Base-by-base conservation (phyloP, 1,284 basidiomycete genomes). In the Takashimella koratensis region DNA sequence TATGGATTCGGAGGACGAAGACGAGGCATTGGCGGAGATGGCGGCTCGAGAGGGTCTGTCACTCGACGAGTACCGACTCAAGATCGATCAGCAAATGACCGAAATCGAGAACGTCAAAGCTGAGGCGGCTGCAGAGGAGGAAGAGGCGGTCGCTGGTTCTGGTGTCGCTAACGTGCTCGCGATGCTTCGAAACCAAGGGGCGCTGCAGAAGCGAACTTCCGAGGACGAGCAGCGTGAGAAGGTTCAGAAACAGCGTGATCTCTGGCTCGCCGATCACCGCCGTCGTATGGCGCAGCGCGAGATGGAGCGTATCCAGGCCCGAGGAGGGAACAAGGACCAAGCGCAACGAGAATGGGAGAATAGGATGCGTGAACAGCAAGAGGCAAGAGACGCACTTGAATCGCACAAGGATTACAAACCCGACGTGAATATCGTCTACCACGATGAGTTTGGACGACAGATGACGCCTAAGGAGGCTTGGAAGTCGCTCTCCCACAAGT, bases 391-490 rank as follows among this genome's bases (percentile, higher is more conserved):
- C 24, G 83, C 84, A 44, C 77, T 93, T 63, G 90, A 96, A 39
- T 74, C 84, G 46, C 98, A 89, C 82, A 88, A 86, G 76, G 83
- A 88, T 70, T 99, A 99, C 81, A 96, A 94, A 76, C 96, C 96
- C 1, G 93, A 96, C 74, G 83, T 99, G 65, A 90, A 95, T 60
- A 90, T 98, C 69, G 88, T 88, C 55, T 99, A 98, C 75, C 88
- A 95, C 63, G 96, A 99, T 73, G 93, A 96, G 75, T 90, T 91
- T 70, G 96, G 96, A 25, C 58, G 75, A 65, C 65, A 67, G 45
- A 80, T 98, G 71, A 90, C 88, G 22, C 85, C 86, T 27, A 98
- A 98, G 80, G 96, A 99, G 77, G 92, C 93, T 12, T 96, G 93
- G 92, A 95, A 95, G 77, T 89, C 88, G 21, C 78, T 96, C 49